These are phyloP conservation scores for Oxyria digyna DNA, from an alignment of 148 eudicot genomes.

Conservation along the genomic window DNA sequence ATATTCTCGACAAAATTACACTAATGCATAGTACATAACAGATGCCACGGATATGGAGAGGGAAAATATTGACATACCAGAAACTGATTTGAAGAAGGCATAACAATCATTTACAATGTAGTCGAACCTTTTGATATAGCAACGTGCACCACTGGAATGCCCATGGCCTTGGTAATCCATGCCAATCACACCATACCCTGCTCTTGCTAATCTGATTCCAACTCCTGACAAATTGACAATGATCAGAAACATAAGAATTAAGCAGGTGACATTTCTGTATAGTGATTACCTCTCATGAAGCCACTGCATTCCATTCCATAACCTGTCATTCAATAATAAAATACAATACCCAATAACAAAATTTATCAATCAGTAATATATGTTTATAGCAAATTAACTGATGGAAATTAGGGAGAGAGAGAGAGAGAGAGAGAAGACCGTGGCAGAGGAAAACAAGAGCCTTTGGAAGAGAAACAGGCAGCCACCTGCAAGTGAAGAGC, in stretches of 20 bases:
- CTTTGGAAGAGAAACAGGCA: slow-evolving; percentile 78
- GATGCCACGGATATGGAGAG: neutral
- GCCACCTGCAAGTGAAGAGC: slow-evolving; percentile 94
- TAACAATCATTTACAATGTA: slow-evolving; percentile 70
- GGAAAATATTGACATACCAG: slow-evolving; percentile 38
- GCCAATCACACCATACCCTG: slow-evolving; percentile 82
- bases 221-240: slow-evolving; percentile 27
- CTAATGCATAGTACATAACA: neutral
- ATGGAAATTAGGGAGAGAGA: slow-evolving; percentile 7
- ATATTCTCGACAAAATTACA: too few species aligned
- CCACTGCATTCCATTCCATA: slow-evolving; percentile 99
- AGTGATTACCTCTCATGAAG: slow-evolving; percentile 76
- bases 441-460: slow-evolving; percentile 96
- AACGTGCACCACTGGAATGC: slow-evolving; percentile 79
- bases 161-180: slow-evolving; percentile 99
- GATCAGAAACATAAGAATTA: neutral
- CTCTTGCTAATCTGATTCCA: slow-evolving; percentile 66
- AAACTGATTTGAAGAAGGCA: slow-evolving; percentile 62
- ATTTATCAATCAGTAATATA: neutral
- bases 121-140: slow-evolving; percentile 82
- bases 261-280: too few species aligned
- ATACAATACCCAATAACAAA: neutral
- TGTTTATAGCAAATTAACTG: too few species aligned
- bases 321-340: slow-evolving; percentile 34
- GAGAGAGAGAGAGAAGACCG: slow-evolving; percentile 55